A percentile compares a stretch with the other conserved stretches of the same genome.
These are phyloP conservation scores for Fraxinus americana DNA, from an alignment of 257 asterid genomes.

Conservation along the genomic window DNA sequence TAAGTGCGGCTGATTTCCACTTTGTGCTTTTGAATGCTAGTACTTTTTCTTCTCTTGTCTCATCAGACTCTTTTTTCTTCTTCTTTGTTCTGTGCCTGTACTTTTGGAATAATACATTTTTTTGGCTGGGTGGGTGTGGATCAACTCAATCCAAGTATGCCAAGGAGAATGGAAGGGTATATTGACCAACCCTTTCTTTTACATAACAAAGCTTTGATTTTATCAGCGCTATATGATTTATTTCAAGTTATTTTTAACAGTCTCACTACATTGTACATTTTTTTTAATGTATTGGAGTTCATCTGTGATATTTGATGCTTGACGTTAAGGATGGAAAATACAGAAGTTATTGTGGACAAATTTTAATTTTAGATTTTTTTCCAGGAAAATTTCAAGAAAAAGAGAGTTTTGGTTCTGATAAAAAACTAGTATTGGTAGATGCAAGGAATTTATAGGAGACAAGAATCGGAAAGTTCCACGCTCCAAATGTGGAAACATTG, in stretches of 20 bases:
- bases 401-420: conserved; percentile 35
- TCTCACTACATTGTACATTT: background rate
- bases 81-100: background rate
- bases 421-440: conserved; percentile 67
- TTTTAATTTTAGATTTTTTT: conserved; percentile 19
- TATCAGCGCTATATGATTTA: no score
- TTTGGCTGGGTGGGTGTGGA: background rate
- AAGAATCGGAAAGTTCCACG: conserved; percentile 85
- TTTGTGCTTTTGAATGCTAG: conserved; percentile 78
- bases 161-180: conserved; percentile 8
- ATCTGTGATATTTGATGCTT: background rate
- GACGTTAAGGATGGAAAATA: conserved; percentile 7
- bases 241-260: background rate
- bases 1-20: conserved; percentile 86
- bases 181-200: conserved; percentile 8
- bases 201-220: background rate
- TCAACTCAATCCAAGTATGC: conserved; percentile 1
- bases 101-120: background rate
- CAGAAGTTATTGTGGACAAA: conserved; percentile 9
- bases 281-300: background rate
- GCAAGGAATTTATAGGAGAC: conserved; percentile 97
- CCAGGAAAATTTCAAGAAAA: conserved; percentile 56
- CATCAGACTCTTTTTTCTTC: background rate
- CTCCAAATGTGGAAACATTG: conserved; percentile 70
- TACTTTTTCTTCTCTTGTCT: conserved; percentile 32